A percentile compares a stretch with the other conserved stretches of the same genome.
Evolutionary conservation across 2,329 filamentous ascomycete species (phyloP).

Genomic region (Monilinia aucupariae): DNA sequence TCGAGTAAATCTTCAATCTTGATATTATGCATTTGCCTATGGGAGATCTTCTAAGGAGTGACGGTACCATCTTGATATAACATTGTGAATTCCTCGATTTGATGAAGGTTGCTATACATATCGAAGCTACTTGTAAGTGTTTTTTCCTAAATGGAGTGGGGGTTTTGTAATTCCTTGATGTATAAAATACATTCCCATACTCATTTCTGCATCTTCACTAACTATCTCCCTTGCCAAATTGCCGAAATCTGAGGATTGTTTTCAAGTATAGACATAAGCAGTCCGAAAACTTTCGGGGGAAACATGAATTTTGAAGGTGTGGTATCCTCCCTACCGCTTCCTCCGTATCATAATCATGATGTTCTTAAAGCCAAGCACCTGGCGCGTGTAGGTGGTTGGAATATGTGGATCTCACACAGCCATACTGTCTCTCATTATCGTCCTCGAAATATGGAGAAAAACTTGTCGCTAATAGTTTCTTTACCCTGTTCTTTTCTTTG

Average conservation of each 20-base stretch:
- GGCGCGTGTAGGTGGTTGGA: background rate
- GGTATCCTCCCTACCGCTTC: background rate
- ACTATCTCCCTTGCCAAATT: background rate
- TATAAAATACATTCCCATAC: background rate
- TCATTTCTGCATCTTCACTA: background rate
- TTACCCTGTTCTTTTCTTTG: slow-evolving; percentile 51
- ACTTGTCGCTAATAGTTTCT: slow-evolving; percentile 40
- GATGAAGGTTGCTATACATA: background rate
- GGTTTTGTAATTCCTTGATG: background rate
- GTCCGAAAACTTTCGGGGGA: background rate
- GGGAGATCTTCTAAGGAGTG: background rate
- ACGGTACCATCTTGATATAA: background rate
- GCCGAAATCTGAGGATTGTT: background rate
- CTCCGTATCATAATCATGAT: background rate
- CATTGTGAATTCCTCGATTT: background rate
- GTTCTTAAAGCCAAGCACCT: background rate
- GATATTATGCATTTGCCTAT: background rate
- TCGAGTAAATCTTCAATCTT: no score
- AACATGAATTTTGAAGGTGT: background rate
- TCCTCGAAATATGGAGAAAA: slow-evolving; percentile 33
- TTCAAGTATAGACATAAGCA: background rate
- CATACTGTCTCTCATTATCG: slow-evolving; percentile 17
- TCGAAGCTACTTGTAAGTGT: background rate
- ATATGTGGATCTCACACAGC: background rate
- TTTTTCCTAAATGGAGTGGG: background rate